Evolutionary conservation across 108 stramenopile species (phyloP).

Genomic region (Stephanodiscus triporus): DNA sequence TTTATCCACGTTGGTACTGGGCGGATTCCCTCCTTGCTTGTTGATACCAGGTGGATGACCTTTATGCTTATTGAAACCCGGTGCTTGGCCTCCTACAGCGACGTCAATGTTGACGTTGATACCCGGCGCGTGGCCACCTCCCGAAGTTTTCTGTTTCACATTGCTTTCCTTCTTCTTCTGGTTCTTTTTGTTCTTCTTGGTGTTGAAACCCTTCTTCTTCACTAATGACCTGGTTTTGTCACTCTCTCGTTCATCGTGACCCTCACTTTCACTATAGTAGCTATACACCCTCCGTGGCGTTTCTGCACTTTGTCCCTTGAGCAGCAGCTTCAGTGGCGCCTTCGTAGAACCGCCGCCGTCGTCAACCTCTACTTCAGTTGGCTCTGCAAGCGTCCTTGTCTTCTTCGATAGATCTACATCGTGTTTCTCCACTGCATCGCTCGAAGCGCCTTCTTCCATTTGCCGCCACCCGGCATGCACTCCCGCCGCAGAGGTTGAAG

Average conservation of each 20-base stretch:
- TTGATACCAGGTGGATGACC: slow-evolving; percentile 1
- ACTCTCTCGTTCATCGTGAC: not conserved
- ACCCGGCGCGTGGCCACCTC: not conserved
- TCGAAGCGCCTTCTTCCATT: no score
- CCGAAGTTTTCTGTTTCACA: not conserved
- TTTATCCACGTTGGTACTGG: not conserved
- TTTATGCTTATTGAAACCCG: not conserved
- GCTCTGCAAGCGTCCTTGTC: no score
- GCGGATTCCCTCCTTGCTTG: not conserved
- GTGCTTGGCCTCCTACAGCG: not conserved
- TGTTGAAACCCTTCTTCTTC: not conserved
- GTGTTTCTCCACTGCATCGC: not conserved
- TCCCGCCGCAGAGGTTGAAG: not conserved
- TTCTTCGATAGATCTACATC: not conserved
- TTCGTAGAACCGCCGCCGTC: not conserved
- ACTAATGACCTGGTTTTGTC: not conserved
- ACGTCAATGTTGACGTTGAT: not conserved
- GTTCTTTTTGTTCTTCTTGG: slow-evolving; percentile 1
- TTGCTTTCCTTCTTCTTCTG: not conserved
- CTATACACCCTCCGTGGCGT: not conserved
- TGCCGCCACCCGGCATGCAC: no score
- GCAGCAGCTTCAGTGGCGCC: not conserved
- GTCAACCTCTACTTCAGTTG: not conserved
- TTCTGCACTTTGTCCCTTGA: slow-evolving; percentile 13
- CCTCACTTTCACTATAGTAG: not conserved